Evolutionary conservation across 2,329 filamentous ascomycete species (phyloP), one percentile per base, ranked within the genome.

Genomic region (Phialophora macrospora): DNA sequence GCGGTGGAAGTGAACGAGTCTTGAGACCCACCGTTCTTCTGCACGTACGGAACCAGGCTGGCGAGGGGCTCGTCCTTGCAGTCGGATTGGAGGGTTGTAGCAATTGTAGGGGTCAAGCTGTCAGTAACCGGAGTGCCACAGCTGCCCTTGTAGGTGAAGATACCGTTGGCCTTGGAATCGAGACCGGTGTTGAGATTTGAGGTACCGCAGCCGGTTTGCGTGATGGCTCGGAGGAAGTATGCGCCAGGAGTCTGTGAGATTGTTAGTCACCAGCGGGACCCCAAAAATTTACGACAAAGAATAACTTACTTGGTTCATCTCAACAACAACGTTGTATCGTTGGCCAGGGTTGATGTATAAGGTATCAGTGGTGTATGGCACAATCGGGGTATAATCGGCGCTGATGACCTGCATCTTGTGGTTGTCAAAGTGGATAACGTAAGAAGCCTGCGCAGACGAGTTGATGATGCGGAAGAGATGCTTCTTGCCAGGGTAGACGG

Each of bases 281-380:
- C 7, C 12, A 59, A 24, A 20, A 6, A n/a, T 44, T 22, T 8
- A 34, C 2, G 1, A n/a, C 14, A 44, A 12, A 8, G 58, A 7
- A 22, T 5, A 3, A 58, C 63, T 68, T 61, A 71, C 69, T 61
- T 71, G 69, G 59, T 67, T 59, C 28, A 63, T 64, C 60, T 73
- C 66, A 26, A 75, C 69, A 51, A 75, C 69, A 52, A 75, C 72
- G 32, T 73, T 66, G 57, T 74, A 75, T 48, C 74, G 63, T 63
- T 75, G 74, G 34, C 74, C 89, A 30, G 87, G 83, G 49, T 84
- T 80, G 8, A 91, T 70, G 69, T 89, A 90, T 7, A 91, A 82
- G 82, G 84, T 84, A 22, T 84, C 80, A 1, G 87, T 84, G 64
- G 83, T 82, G 0, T 82, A 79, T 0, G 77, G 77, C 3, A 76